phyloP scores from a whole-genome alignment of 768 basidiomycete species.

The Hericium rajendrae region DNA sequence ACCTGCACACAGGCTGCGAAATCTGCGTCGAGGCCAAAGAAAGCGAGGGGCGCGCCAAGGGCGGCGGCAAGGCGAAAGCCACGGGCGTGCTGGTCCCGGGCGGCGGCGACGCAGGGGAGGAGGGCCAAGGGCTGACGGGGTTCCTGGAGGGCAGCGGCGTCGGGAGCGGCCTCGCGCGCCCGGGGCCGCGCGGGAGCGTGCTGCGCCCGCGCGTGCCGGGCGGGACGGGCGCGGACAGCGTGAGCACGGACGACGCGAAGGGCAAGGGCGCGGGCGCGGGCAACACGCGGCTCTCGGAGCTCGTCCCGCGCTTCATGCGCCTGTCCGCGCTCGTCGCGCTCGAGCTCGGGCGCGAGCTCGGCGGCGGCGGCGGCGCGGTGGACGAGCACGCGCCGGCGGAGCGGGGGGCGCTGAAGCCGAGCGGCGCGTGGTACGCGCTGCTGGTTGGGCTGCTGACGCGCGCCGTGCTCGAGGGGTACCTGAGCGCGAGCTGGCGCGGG shows the following conservation, averaged over 20 bases:
- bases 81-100: not conserved
- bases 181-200: constrained; percentile 45
- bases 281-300: constrained; percentile 55
- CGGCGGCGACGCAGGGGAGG: constrained; percentile 10
- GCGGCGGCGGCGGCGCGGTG: constrained; percentile 26
- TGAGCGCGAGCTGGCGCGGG: constrained; percentile 75
- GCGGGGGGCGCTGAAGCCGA: constrained; percentile 46
- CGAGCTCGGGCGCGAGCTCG: constrained; percentile 65
- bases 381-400: constrained; percentile 2
- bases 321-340: constrained; percentile 71
- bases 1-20: constrained; percentile 63
- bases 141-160: constrained; percentile 72
- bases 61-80: not conserved
- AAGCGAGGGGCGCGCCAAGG: constrained; percentile 9
- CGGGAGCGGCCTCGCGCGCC: constrained; percentile 56
- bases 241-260: constrained; percentile 8
- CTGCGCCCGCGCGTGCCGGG: constrained; percentile 36
- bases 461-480: constrained; percentile 79
- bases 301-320: constrained; percentile 64
- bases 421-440: constrained; percentile 75
- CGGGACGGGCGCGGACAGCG: constrained; percentile 11
- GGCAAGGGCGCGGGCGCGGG: constrained; percentile 29
- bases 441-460: constrained; percentile 69
- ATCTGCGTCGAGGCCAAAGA: constrained; percentile 62
- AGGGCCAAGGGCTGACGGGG: constrained; percentile 50